Base-by-base conservation (phyloP, 2,329 filamentous ascomycete species). In the Thelonectria blattea region DNA sequence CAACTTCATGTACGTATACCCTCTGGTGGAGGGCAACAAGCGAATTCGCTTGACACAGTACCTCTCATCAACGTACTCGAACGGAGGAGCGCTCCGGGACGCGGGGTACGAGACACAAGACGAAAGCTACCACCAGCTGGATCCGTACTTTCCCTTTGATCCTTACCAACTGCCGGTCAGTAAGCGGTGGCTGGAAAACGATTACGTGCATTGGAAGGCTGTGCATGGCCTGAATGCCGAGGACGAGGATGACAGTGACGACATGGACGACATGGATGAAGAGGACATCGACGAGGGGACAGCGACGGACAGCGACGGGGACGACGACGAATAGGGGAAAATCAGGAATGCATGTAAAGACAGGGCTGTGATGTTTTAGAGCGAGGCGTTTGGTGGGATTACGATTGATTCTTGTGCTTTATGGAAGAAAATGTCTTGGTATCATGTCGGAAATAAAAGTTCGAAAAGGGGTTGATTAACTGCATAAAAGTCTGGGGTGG, bases 121-220 rank as follows among this genome's bases (percentile, higher is more conserved):
- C 60, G 92, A 97, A 67, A 88, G 89, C 63, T 90, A 88, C 71
- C 89, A 94, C 71, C 90, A 97, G 75, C 84, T 99, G 2, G 93
- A 98, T 68, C 91, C 93, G 0, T 97, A 96, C 75, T 99, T 98
- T 72, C 95, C 95, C 0, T 99, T 99, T 71, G 95, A 99, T 73
- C 96, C 96, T 2, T 99, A 98, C 75, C 90, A 94, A 71, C 81
- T 99, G 51, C 93, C 93, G 1, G 82, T 88, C 67, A 97, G 93
- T 75, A 92, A 91, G 76, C 85, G 88, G 60, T 98, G 95, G 96
- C 79, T 99, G 12, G 90, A 93, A 63, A 84, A 86, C 18, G 90
- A 96, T 72, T 97, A 97, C 72, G 84, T 94, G 30, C 83, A 88
- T 52, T 97, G 92, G 91, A 86, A 86, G 64, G 85, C 88, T 5